phyloP scores from a whole-genome alignment of 2,329 filamentous ascomycete species.

The Aspergillus carbonarius region DNA sequence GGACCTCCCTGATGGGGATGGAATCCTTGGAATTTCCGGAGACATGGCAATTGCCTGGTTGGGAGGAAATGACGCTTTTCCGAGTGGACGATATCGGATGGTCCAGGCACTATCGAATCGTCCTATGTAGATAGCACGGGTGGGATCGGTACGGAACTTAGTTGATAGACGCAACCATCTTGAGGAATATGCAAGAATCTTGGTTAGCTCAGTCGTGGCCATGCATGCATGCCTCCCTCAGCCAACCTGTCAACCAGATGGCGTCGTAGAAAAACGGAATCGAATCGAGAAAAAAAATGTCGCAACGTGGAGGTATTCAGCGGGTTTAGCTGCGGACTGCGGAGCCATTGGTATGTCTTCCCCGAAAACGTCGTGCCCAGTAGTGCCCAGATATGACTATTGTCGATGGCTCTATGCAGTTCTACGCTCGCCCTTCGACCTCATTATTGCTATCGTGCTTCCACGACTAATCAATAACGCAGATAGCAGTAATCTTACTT shows the following conservation, averaged over 20 bases:
- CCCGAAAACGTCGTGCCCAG: neutral
- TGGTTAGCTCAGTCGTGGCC: constrained; percentile 2
- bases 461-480: neutral
- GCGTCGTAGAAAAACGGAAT: constrained; percentile 7
- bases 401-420: neutral
- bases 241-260: constrained; percentile 13
- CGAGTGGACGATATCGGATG: neutral
- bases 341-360: neutral
- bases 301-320: constrained; percentile 11
- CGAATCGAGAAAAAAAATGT: constrained; percentile 4
- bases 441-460: neutral
- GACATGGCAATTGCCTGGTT: too few relatives aligned
- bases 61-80: neutral
- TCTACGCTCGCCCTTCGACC: neutral
- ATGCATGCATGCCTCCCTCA: constrained; percentile 2
- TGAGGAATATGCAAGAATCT: neutral
- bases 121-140: neutral
- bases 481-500: neutral
- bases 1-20: neutral
- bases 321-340: neutral
- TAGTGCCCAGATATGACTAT: neutral
- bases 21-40: neutral
- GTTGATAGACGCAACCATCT: neutral
- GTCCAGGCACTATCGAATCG: neutral
- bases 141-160: neutral